phyloP scores from a whole-genome alignment of 176 grass and related monocot species.

The Phyllostachys edulis region DNA sequence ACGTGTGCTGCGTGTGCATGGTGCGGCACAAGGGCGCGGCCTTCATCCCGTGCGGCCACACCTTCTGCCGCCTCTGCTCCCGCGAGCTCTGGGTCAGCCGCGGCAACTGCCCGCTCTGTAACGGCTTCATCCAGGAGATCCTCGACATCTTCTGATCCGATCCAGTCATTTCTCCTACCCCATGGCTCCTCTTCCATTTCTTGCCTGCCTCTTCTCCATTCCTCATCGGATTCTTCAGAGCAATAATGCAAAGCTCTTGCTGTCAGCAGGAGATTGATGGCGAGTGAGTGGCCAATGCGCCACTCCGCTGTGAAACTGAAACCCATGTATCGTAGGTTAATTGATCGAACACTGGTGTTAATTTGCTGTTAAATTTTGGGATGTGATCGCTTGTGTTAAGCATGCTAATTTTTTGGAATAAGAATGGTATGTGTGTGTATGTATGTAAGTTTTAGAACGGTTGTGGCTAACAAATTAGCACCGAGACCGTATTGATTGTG shows the following conservation, averaged over 20 bases:
- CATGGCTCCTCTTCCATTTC: background rate
- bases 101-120: constrained; percentile 81
- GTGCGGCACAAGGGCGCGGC: constrained; percentile 76
- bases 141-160: constrained; percentile 71
- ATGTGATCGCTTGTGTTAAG: background rate
- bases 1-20: constrained; percentile 87
- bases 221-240: background rate
- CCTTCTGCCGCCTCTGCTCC: constrained; percentile 82
- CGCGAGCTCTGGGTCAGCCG: constrained; percentile 78
- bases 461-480: background rate
- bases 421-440: background rate
- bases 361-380: background rate
- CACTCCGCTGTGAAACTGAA: background rate
- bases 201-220: background rate
- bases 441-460: background rate
- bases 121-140: constrained; percentile 80
- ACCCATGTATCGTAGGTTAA: background rate
- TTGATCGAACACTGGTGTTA: background rate
- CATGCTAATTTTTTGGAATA: constrained; percentile 1
- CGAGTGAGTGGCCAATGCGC: background rate
- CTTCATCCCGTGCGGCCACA: constrained; percentile 85
- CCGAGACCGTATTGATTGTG: background rate
- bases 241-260: background rate
- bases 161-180: background rate
- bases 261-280: background rate